phyloP scores from a whole-genome alignment of 345 rosid species.

The Camelina laxa region DNA sequence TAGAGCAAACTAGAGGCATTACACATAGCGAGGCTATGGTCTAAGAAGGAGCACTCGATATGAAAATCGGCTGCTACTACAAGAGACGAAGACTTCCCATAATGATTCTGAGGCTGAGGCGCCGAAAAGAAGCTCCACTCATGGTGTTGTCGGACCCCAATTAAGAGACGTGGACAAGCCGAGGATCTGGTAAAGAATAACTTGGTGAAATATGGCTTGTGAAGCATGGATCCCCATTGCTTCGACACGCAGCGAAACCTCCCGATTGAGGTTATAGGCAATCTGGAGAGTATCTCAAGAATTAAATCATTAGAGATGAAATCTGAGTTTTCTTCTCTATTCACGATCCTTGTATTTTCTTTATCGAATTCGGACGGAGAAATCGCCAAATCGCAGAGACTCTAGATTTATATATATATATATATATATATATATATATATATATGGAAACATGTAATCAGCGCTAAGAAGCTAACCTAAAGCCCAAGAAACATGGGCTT shows the following conservation, averaged over 20 bases:
- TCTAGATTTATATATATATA: too few relatives aligned
- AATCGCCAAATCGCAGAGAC: too few relatives aligned
- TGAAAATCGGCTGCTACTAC: not conserved
- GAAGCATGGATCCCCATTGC: not conserved
- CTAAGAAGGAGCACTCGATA: not conserved
- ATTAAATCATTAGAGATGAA: not conserved
- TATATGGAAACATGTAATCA: too few relatives aligned
- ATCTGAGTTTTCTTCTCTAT: not conserved
- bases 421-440: too few relatives aligned
- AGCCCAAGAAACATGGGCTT: too few relatives aligned
- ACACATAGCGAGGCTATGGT: too few relatives aligned
- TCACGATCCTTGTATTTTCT: not conserved
- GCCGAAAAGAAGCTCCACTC: not conserved
- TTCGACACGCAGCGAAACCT: conserved; percentile 14
- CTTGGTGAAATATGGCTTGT: not conserved
- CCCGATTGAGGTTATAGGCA: not conserved
- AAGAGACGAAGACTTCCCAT: not conserved
- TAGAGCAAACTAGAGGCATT: not conserved
- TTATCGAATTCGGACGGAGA: too few relatives aligned
- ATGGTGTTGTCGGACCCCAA: fast-evolving
- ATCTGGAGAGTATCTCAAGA: not conserved
- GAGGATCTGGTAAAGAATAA: not conserved
- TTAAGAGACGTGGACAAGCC: conserved; percentile 1
- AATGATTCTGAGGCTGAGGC: not conserved
- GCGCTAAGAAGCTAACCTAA: too few relatives aligned